Percentiles rank a stretch among this genome's conserved stretches.
phyloP scores from a whole-genome alignment of 768 basidiomycete genomes.

The Leucocoprinus birnbaumii region DNA sequence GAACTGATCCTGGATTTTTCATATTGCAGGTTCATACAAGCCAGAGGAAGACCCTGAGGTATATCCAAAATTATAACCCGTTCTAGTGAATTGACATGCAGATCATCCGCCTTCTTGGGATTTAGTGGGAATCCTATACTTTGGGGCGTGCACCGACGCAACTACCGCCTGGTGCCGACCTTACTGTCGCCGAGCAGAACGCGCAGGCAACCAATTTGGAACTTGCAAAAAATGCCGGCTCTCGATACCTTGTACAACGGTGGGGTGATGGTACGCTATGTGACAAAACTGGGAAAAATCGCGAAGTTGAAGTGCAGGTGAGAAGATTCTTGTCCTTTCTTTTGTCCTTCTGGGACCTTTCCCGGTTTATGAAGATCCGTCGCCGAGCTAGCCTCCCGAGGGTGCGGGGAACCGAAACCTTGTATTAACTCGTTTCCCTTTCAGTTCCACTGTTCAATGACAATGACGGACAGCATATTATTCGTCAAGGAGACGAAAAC shows the following conservation, averaged over 20 bases:
- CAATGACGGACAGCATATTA: slow-evolving; percentile 85
- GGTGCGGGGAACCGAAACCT: slow-evolving; percentile 12
- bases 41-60: slow-evolving; percentile 87
- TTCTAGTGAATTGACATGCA: slow-evolving; percentile 15
- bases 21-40: slow-evolving; percentile 57
- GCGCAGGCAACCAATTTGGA: slow-evolving; percentile 70
- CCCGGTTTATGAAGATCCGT: neutral
- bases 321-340: slow-evolving; percentile 21
- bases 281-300: slow-evolving; percentile 84
- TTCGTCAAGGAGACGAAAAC: slow-evolving; percentile 93
- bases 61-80: slow-evolving; percentile 24
- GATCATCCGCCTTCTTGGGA: slow-evolving; percentile 11
- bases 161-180: slow-evolving; percentile 58
- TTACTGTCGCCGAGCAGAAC: slow-evolving; percentile 63
- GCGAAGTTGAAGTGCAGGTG: slow-evolving; percentile 96
- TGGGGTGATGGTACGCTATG: slow-evolving; percentile 92
- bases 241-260: slow-evolving; percentile 88
- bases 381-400: neutral
- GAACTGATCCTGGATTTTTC: slow-evolving; percentile 16
- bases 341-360: slow-evolving; percentile 13
- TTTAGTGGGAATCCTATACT: slow-evolving; percentile 75
- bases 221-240: slow-evolving; percentile 72
- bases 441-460: slow-evolving; percentile 96
- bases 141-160: slow-evolving; percentile 66
- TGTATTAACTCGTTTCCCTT: slow-evolving; percentile 15